Evolutionary conservation across 257 asterid species (phyloP).

Genomic region (Fraxinus quadrangulata): DNA sequence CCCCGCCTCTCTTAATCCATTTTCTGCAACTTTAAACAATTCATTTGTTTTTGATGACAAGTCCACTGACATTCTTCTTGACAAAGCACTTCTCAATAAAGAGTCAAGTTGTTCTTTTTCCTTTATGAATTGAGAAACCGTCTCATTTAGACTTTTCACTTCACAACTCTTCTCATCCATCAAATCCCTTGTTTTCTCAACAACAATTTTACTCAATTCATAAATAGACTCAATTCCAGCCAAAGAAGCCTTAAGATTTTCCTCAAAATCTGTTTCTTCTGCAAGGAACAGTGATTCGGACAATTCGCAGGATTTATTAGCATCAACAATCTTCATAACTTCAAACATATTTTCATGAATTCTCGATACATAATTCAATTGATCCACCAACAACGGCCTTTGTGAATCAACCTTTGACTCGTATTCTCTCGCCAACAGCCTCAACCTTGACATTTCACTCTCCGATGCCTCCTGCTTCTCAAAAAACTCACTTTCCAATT

Average conservation of each 20-base stretch:
- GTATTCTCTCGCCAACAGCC: conserved; percentile 50
- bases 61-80: conserved; percentile 74
- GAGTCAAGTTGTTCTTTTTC: conserved; percentile 96
- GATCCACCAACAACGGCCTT: conserved; percentile 72
- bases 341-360: conserved; percentile 69
- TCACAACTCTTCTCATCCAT: conserved; percentile 71
- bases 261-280: conserved; percentile 84
- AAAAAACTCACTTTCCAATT: conserved; percentile 51
- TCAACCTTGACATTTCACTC: conserved; percentile 56
- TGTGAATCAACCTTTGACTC: conserved; percentile 63
- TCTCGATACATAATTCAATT: conserved; percentile 62
- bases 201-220: conserved; percentile 70
- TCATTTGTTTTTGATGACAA: conserved; percentile 78
- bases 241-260: conserved; percentile 77
- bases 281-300: conserved; percentile 89
- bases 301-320: conserved; percentile 63
- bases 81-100: conserved; percentile 78
- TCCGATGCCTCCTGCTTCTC: conserved; percentile 53
- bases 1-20: conserved; percentile 84
- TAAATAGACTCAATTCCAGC: conserved; percentile 89
- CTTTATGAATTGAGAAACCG: conserved; percentile 62
- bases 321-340: conserved; percentile 77
- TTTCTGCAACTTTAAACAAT: conserved; percentile 89
- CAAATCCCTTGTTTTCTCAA: conserved; percentile 64
- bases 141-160: conserved; percentile 62